These are phyloP conservation scores for Ophiostoma angusticollis DNA, from an alignment of 2,329 filamentous ascomycete species.

Conservation along the genomic window DNA sequence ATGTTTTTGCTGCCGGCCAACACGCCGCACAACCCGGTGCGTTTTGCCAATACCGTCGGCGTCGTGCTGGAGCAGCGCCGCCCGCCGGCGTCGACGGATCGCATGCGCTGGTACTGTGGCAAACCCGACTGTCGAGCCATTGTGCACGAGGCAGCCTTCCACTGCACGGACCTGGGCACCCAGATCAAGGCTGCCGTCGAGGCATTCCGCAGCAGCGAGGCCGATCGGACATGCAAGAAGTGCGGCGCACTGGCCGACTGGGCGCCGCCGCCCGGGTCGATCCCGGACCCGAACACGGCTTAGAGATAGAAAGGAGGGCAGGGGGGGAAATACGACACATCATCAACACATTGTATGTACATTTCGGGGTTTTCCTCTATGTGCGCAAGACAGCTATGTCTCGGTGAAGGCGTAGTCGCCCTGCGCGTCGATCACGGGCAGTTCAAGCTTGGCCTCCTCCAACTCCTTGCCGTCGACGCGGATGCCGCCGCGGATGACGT, in stretches of 20 bases:
- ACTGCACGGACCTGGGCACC: conserved; percentile 79
- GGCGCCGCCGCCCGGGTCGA: conserved; percentile 47
- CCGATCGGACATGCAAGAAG: conserved; percentile 58
- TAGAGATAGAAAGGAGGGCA: conserved; percentile 11
- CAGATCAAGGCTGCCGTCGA: conserved; percentile 92
- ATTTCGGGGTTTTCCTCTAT: neutral
- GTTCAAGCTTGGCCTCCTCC: conserved; percentile 72
- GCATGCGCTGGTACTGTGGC: conserved; percentile 68
- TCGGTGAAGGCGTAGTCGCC: conserved; percentile 66
- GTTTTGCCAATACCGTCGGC: conserved; percentile 88
- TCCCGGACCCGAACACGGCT: conserved; percentile 44
- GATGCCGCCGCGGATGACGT: conserved; percentile 76
- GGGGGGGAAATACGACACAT: neutral
- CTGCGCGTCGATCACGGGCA: conserved; percentile 66
- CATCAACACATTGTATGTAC: conserved; percentile 1
- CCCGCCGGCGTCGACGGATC: conserved; percentile 56
- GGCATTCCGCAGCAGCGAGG: conserved; percentile 54
- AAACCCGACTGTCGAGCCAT: conserved; percentile 44
- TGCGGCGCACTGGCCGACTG: conserved; percentile 55
- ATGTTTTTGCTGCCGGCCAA: conserved; percentile 90
- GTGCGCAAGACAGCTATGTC: no score
- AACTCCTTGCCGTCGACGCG: conserved; percentile 70
- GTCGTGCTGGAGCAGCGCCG: conserved; percentile 81
- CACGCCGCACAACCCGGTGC: conserved; percentile 89
- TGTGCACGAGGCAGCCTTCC: conserved; percentile 77